phyloP scores from a whole-genome alignment of 2,329 filamentous ascomycete genomes.

The Fusarium phyllophilum region DNA sequence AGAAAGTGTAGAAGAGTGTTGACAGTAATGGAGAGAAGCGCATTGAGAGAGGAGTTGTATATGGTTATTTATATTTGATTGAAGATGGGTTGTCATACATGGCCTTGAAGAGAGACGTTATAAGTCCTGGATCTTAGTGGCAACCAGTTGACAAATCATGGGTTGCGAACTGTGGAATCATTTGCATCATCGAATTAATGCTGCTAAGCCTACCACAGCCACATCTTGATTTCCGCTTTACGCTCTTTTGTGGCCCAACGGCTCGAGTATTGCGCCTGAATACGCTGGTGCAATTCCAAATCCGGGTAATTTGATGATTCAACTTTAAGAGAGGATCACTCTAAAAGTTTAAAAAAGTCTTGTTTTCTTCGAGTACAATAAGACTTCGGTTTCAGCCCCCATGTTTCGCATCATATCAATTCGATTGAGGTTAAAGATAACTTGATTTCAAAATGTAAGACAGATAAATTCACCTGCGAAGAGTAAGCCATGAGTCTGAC shows the following conservation, averaged over 20 bases:
- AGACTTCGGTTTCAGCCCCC: neutral
- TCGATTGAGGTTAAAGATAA: neutral
- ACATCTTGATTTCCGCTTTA: conserved; percentile 8
- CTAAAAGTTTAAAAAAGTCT: neutral
- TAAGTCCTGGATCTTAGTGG: conserved; percentile 14
- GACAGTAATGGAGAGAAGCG: conserved; percentile 61
- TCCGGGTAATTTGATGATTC: neutral
- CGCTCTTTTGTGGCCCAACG: neutral
- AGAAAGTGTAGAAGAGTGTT: conserved; percentile 59
- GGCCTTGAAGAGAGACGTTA: conserved; percentile 6
- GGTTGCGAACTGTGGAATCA: conserved; percentile 37
- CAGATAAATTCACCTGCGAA: neutral
- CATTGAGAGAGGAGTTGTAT: conserved; percentile 50
- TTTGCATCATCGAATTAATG: conserved; percentile 42
- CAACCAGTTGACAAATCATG: conserved; percentile 39
- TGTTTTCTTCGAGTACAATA: neutral
- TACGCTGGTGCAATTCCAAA: conserved; percentile 15
- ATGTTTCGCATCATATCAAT: neutral
- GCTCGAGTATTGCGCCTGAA: neutral
- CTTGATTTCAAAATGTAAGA: neutral
- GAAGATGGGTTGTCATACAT: neutral
- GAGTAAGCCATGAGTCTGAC: neutral
- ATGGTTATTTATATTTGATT: conserved; percentile 24
- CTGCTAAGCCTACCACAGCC: conserved; percentile 27
- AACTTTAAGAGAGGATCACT: neutral